Evolutionary conservation across 2,329 filamentous ascomycete genomes (phyloP).

Genomic region (Lasiodiplodia gonubiensis): DNA sequence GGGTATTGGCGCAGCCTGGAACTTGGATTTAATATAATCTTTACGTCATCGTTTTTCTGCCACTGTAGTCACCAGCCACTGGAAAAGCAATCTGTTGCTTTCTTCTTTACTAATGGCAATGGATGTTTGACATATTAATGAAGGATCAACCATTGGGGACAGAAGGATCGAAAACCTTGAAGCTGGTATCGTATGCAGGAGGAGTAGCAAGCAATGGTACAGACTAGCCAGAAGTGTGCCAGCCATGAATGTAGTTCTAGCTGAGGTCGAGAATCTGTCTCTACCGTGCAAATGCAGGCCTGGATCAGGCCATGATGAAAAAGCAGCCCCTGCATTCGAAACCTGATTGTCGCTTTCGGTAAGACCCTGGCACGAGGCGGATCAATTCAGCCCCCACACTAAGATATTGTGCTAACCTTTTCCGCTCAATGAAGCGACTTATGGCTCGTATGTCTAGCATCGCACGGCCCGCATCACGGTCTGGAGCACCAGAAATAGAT

Average conservation of each 20-base stretch:
- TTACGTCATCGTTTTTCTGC: too few species aligned
- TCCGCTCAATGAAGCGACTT: not conserved
- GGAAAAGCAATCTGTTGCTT: too few species aligned
- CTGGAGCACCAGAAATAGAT: not conserved
- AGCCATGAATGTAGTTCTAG: too few species aligned
- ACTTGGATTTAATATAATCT: too few species aligned
- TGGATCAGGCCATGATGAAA: not conserved
- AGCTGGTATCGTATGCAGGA: too few species aligned
- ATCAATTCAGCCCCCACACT: constrained; percentile 14
- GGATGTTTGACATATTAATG: not conserved
- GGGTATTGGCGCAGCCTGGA: too few species aligned
- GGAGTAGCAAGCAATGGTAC: too few species aligned
- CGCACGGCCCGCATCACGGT: not conserved
- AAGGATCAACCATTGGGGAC: not conserved
- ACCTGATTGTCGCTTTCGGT: not conserved
- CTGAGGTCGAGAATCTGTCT: too few species aligned
- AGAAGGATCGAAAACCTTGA: not conserved
- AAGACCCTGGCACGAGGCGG: not conserved
- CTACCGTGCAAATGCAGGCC: too few species aligned
- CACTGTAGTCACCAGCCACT: too few species aligned
- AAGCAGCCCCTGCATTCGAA: not conserved
- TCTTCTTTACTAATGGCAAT: not conserved
- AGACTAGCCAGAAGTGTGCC: too few species aligned
- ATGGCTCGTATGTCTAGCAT: not conserved
- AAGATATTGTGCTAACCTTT: not conserved